A percentile compares a stretch with the other conserved stretches of the same genome.
Evolutionary conservation across 805 yeast genomes (phyloP).

Genomic region (Lipomyces yamanashiensis): DNA sequence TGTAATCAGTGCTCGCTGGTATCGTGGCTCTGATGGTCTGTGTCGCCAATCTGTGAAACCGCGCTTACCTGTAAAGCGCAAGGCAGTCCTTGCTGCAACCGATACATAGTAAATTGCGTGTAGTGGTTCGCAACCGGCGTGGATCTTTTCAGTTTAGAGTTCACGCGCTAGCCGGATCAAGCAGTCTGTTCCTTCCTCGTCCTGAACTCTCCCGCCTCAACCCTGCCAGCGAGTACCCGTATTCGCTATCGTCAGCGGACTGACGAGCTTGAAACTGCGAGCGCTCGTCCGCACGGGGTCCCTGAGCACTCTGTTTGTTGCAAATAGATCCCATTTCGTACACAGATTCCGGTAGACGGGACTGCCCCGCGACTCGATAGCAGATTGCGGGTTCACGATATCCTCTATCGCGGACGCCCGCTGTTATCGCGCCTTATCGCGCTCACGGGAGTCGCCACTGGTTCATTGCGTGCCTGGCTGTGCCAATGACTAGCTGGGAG

Average conservation of each 20-base stretch:
- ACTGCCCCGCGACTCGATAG: not conserved
- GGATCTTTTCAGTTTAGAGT: not conserved
- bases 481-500: too few species aligned
- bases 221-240: not conserved
- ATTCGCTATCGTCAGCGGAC: not conserved
- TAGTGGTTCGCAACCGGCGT: not conserved
- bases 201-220: not conserved
- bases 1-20: not conserved
- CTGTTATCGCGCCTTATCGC: not conserved
- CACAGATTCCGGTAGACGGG: not conserved
- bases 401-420: not conserved
- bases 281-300: not conserved
- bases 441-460: too few species aligned
- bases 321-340: not conserved
- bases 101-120: constrained; percentile 1
- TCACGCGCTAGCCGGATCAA: constrained; percentile 6
- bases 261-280: not conserved
- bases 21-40: not conserved
- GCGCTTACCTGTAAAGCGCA: constrained; percentile 15
- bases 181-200: constrained; percentile 7
- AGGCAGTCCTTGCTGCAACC: constrained; percentile 11
- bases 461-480: too few species aligned
- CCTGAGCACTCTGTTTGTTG: too few species aligned
- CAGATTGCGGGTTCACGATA: not conserved
- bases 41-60: not conserved